Evolutionary conservation across 2,329 filamentous ascomycete genomes (phyloP), one percentile per base, ranked within the genome.

Genomic region (Ramularia endophylla): DNA sequence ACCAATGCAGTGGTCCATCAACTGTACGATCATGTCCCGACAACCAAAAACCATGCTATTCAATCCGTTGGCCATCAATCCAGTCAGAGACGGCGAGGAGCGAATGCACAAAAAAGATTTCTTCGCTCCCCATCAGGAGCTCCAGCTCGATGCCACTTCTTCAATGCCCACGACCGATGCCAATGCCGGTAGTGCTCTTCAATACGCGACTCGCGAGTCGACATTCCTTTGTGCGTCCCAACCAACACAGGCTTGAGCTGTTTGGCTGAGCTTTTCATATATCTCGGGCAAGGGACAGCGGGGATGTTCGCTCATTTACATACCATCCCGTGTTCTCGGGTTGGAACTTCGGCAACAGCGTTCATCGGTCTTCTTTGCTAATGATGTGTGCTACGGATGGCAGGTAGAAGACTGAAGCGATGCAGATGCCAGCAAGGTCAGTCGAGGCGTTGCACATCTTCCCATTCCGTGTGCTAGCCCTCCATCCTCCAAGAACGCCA

Each of bases 261-360:
- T n/a, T n/a, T n/a, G n/a, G n/a, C n/a, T n/a, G n/a, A n/a, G n/a
- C n/a, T n/a, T n/a, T n/a, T n/a, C n/a, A n/a, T n/a, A n/a, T 25
- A 25, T 11, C 6, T 38, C 40, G 48, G 43, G 55, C 48, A 59
- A 59, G 58, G 57, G 51, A 48, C 41, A 47, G 47, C n/a, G n/a
- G n/a, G n/a, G n/a, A n/a, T n/a, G n/a, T 46, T 55, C 54, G 55
- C 50, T 47, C 39, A 54, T 54, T 52, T 55, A 43, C 56, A 56
- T 58, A 46, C 52, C 57, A 50, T 47, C 32, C 50, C 41, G 40
- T 22, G 36, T 38, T 36, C 40, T 42, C 46, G 57, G 57, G 57
- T 60, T 59, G 57, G 46, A 47, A 27, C 36, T 44, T 30, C 34
- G 40, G 46, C 51, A 51, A 52, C 47, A 51, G 22, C 38, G 28